A percentile compares a stretch with the other conserved stretches of the same genome.
Conservation (phyloP, 2,329 filamentous ascomycete genomes). For the Colletotrichum gigasporum region DNA sequence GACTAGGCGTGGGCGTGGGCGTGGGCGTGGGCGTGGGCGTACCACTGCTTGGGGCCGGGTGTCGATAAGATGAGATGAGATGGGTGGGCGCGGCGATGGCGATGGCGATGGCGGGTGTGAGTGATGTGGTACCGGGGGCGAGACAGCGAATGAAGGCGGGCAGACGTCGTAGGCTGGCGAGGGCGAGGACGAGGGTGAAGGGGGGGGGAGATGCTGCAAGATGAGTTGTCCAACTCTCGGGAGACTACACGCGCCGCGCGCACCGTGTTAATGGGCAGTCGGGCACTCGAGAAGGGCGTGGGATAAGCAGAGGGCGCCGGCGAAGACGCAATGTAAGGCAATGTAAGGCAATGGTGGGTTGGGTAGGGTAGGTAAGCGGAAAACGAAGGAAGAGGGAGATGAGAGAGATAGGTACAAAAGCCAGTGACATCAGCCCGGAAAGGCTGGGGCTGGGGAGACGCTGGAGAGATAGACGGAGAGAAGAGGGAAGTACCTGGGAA, state of each 20-base stretch:
- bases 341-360: background rate
- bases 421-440: slow-evolving; percentile 20
- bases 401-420: background rate
- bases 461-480: background rate
- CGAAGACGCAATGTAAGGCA: background rate
- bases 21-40: background rate
- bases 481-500: background rate
- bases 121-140: slow-evolving; percentile 10
- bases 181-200: no score
- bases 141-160: slow-evolving; percentile 24
- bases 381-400: slow-evolving; percentile 4
- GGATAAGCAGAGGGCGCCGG: background rate
- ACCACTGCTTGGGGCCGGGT: background rate
- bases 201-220: slow-evolving; percentile 30
- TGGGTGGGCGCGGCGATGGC: background rate
- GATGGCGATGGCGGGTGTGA: background rate
- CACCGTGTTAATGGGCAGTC: slow-evolving; percentile 11
- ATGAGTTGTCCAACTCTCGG: slow-evolving; percentile 33
- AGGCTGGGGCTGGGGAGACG: slow-evolving; percentile 16
- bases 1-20: background rate
- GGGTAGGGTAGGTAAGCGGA: slow-evolving; percentile 1
- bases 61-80: background rate
- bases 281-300: background rate
- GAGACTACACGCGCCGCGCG: slow-evolving; percentile 15
- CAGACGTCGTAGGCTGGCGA: slow-evolving; percentile 7